A percentile compares a stretch with the other conserved stretches of the same genome.
Conservation (phyloP, 176 grass and related monocot species). For the Alopecurus myosuroides region DNA sequence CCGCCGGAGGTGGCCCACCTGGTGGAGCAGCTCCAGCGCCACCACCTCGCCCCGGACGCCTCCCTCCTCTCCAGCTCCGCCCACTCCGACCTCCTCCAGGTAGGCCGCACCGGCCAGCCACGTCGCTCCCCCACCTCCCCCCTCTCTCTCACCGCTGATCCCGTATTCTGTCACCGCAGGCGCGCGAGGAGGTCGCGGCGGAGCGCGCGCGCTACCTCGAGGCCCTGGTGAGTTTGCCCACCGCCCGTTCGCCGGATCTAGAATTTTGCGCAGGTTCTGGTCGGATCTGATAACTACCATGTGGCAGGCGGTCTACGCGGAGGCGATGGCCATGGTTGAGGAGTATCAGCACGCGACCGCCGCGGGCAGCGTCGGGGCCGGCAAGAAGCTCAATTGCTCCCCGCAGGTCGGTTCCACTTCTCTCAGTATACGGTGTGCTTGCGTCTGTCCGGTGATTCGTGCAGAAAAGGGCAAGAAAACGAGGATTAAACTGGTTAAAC, state of each 20-base stretch:
- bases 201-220: conserved; percentile 82
- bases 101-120: background rate
- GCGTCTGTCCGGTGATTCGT: background rate
- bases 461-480: background rate
- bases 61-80: conserved; percentile 79
- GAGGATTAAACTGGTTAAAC: background rate
- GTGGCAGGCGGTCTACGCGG: conserved; percentile 68
- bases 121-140: no score
- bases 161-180: conserved; percentile 21
- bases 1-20: conserved; percentile 71
- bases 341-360: conserved; percentile 75
- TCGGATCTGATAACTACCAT: background rate
- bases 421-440: background rate
- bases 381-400: conserved; percentile 77
- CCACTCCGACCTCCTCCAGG: conserved; percentile 78
- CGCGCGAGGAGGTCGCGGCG: conserved; percentile 76
- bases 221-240: conserved; percentile 60
- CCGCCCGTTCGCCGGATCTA: conserved; percentile 4
- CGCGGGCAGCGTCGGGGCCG: conserved; percentile 33
- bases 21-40: conserved; percentile 84
- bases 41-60: conserved; percentile 89
- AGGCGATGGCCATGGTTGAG: conserved; percentile 84
- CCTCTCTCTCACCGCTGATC: background rate
- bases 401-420: conserved; percentile 65
- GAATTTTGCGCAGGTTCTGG: conserved; percentile 14